phyloP scores from a whole-genome alignment of 805 yeast species.

The Ogataea methanolica region DNA sequence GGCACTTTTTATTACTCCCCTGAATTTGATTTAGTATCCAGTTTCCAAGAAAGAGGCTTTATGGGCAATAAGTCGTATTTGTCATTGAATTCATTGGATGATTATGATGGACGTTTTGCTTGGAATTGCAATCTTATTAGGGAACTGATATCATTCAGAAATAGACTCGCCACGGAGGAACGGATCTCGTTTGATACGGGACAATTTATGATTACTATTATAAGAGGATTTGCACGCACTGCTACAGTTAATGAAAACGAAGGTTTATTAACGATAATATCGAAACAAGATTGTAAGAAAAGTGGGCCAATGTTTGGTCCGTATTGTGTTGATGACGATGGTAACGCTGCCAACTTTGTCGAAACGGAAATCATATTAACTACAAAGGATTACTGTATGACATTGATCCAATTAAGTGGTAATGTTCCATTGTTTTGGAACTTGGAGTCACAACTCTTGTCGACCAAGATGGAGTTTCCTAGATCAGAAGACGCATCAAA shows the following conservation, averaged over 20 bases:
- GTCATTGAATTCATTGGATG: slow-evolving; percentile 29
- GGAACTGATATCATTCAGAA: slow-evolving; percentile 43
- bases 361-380: slow-evolving; percentile 49
- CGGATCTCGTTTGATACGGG: slow-evolving; percentile 38
- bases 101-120: slow-evolving; percentile 41
- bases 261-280: slow-evolving; percentile 42
- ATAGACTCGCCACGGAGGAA: slow-evolving; percentile 38
- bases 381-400: slow-evolving; percentile 35
- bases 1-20: slow-evolving; percentile 47
- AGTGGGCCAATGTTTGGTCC: slow-evolving; percentile 50
- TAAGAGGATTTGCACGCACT: slow-evolving; percentile 47
- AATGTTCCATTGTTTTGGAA: slow-evolving; percentile 57
- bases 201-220: slow-evolving; percentile 43
- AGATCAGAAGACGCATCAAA: slow-evolving; percentile 51
- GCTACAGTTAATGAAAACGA: slow-evolving; percentile 29
- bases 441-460: slow-evolving; percentile 38
- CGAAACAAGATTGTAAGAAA: slow-evolving; percentile 47
- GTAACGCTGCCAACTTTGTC: slow-evolving; percentile 46
- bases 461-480: slow-evolving; percentile 43
- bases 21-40: slow-evolving; percentile 42
- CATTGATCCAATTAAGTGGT: slow-evolving; percentile 45
- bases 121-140: slow-evolving; percentile 49
- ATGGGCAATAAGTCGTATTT: slow-evolving; percentile 16
- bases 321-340: slow-evolving; percentile 55
- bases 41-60: slow-evolving; percentile 41